Base-by-base conservation (phyloP, 176 grass and related monocot genomes). In the Oryza rufipogon region DNA sequence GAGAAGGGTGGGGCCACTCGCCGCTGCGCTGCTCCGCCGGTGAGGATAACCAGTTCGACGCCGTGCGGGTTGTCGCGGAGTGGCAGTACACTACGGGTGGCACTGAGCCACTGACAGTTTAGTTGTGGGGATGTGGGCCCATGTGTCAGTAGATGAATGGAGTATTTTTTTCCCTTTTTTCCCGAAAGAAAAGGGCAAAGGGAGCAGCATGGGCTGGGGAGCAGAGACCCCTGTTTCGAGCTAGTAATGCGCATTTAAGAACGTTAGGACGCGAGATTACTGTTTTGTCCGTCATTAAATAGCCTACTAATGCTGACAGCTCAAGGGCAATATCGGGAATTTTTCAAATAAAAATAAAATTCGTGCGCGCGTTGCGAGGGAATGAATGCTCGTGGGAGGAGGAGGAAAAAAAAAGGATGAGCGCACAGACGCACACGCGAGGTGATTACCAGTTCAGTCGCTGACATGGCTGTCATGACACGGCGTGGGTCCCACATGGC, bases 141-240 rank as follows among this genome's bases (percentile, higher is more conserved):
- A 1, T 1, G 68, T 48, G 80, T 78, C 88, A 86, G 88, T 3
- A 13, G 7, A 17, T 3, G 69, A 38, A 63, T 67, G 19, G 64
- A 48, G 63, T 9, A 9, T 73, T 39, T n/a, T 65, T 39, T 38
- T 25, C 14, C 0, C 2, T 11, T 63, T 63, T 63, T 61, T 61
- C 56, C 58, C n/a, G 8, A 13, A 11, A 33, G 66, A 51, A 3
- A 71, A 81, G 11, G 47, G 7, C 36, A 19, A 0, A 71, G 56
- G 81, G 23, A 22, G 46, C 73, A 36, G 78, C 47, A 74, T 74
- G 88, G 83, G 74, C 51, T 51, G 83, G 54, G 73, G 83, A 32
- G 83, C 84, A 90, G 83, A 56, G 79, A 79, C 74, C 84, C 88
- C 68, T 90, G 88, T 90, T 83, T 90, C 38, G 16, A 79, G 88